Base-by-base conservation (phyloP, 2,329 filamentous ascomycete genomes). In the Blumeriella jaapii region DNA sequence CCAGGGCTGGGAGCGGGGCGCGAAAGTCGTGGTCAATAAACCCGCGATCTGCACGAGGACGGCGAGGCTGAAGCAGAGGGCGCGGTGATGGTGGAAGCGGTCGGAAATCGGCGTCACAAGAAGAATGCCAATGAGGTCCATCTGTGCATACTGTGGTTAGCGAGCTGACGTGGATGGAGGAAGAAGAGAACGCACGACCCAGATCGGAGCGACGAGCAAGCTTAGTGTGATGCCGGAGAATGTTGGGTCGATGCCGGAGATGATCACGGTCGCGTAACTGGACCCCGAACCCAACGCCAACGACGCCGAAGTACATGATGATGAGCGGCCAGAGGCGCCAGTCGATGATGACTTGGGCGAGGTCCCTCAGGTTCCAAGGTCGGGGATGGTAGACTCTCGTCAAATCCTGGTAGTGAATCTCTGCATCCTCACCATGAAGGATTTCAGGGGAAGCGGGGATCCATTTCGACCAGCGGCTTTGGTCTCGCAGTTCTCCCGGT, bases 231-330 rank as follows among this genome's bases (percentile, higher is more conserved):
- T 71, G 16, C 74, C 74, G 2, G 72, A 83, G 39, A 93, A 75
- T 0, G 61, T 61, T 0, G 82, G 74, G 53, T 87, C 76, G 52
- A 91, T 91, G 7, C 76, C 73, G 11, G 72, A 68, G 50, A 94
- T 91, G 50, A 94, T 93, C 46, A 93, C 74, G 2, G 79, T 89
- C 19, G 81, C 83, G 54, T 94, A 94, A 74, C 60, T 93, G 85
- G 1, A 84, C 86, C 28, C 85, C 86, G 43, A 93, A 93, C 6
- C 86, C 86, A 3, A 93, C 86, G 14, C 86, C 86, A 1, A 94
- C 86, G 3, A 94, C 86, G 13, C 86, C 86, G 61, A 94, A 93
- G 61, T 94, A 94, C 86, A 94, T 94, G 34, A 93, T 54, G 1
- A 79, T 69, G 46, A 94, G 60, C 1, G 86, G 86, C 81, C 84